Base-by-base conservation (phyloP, 2,329 filamentous ascomycete species). In the Nemania bipapillata region DNA sequence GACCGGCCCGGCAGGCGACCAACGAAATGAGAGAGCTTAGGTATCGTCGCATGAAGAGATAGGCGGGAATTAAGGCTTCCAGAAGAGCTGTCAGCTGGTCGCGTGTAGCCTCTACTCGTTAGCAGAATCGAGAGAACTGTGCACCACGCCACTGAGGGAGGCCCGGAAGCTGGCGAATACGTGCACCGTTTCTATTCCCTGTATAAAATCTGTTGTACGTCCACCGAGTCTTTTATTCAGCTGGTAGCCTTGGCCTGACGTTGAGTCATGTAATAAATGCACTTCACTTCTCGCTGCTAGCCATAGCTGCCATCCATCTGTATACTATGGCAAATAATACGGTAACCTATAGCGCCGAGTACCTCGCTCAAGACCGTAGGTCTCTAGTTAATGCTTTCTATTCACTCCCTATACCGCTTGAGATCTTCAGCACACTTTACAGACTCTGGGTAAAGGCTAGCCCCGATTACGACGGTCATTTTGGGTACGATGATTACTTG, bases 401-500 rank as follows among this genome's bases (percentile, higher is more conserved):
- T 40, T 63, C 73, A 0, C 67, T 76, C 2, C 74, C 75, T 5
- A 77, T 77, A 7, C 70, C 74, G 4, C 71, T 77, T 50, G 73
- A 74, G 64, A 65, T 77, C 8, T 12, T 74, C 28, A 76, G 70
- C 56, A 77, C 74, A 1, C 61, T 56, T 4, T 69, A 72, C 9
- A 65, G 75, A 35, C 59, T 76, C 52, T 74, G 61, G 66, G 71
- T 73, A n/a, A 74, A 75, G 47, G 65, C 64, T 24, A 70, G 69
- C 58, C 66, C 69, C 7, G 56, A 57, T 22, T 66, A 71, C 7
- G 70, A 73, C 24, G 65, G 68, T 15, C 50, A 49, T 11, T 47
- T 74, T 4, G 66, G 70, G 12, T 75, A 70, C 40, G 75, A 77
- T 32, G 75, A 77, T 32, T 76, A 74, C 57, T 62, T 77, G 22